Percentiles rank a stretch among this genome's conserved stretches.
Conservation (phyloP, 2,329 filamentous ascomycete genomes). For the Aspergillus oerlinghausenensis region DNA sequence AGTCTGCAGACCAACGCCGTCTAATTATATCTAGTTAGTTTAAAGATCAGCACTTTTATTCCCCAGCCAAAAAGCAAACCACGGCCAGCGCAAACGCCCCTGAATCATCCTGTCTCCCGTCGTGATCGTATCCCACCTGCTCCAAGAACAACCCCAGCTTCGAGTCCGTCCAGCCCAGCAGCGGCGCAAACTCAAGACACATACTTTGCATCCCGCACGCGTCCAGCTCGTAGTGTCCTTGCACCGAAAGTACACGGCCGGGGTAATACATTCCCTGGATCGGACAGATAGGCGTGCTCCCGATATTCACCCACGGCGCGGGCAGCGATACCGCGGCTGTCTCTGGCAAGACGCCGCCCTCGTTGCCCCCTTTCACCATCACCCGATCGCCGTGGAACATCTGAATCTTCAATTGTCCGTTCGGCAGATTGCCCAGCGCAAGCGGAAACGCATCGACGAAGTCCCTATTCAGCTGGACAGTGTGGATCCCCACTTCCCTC, state of each 20-base stretch:
- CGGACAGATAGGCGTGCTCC: constrained; percentile 20
- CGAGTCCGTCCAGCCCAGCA: constrained; percentile 17
- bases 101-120: neutral
- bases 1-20: neutral
- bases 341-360: neutral
- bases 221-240: constrained; percentile 33
- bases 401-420: constrained; percentile 22
- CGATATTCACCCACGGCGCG: constrained; percentile 26
- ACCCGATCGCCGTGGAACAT: constrained; percentile 35
- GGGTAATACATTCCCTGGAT: constrained; percentile 29
- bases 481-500: constrained; percentile 28
- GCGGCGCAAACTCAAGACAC: constrained; percentile 18
- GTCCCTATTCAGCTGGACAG: constrained; percentile 17
- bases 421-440: neutral
- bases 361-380: constrained; percentile 6
- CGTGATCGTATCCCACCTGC: neutral
- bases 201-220: constrained; percentile 21
- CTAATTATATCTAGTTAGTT: neutral
- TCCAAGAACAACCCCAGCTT: neutral
- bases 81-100: neutral
- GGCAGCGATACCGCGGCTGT: constrained; percentile 13
- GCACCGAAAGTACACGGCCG: constrained; percentile 25
- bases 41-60: neutral
- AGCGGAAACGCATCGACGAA: constrained; percentile 19
- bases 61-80: neutral